Evolutionary conservation across 1,284 basidiomycete genomes (phyloP).

Genomic region (Sphagnurus paluster): DNA sequence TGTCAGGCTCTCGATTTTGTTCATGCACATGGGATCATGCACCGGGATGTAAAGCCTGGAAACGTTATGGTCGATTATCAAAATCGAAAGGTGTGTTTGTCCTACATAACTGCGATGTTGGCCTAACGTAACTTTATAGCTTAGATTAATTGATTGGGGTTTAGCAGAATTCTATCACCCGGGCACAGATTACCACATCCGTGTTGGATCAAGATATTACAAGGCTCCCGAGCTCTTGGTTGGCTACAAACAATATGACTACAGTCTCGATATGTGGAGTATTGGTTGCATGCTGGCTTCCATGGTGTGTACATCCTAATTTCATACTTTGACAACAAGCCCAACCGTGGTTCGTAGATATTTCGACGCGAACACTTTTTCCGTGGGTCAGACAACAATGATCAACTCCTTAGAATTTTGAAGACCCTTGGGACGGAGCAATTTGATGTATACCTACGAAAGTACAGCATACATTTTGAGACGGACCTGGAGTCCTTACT

Average conservation of each 20-base stretch:
- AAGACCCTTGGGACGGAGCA: constrained; percentile 87
- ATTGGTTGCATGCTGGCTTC: constrained; percentile 88
- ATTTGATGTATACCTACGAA: constrained; percentile 71
- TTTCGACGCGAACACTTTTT: constrained; percentile 92
- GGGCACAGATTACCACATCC: constrained; percentile 83
- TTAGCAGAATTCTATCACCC: constrained; percentile 92
- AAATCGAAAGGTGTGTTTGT: constrained; percentile 59
- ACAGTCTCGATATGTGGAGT: constrained; percentile 86
- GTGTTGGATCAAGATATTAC: constrained; percentile 89
- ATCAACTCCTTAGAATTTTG: constrained; percentile 87
- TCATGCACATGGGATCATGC: constrained; percentile 89
- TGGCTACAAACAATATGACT: constrained; percentile 86
- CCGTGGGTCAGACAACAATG: constrained; percentile 87
- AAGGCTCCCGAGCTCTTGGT: constrained; percentile 89
- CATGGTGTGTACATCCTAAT: constrained; percentile 54
- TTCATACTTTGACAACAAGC: not conserved
- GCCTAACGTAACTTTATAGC: constrained; percentile 37
- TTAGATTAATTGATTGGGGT: constrained; percentile 91
- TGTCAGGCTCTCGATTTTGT: constrained; percentile 81
- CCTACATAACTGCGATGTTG: constrained; percentile 2
- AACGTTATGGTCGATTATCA: constrained; percentile 92
- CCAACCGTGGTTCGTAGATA: constrained; percentile 22
- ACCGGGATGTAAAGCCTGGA: constrained; percentile 89
- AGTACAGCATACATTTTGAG: constrained; percentile 78
- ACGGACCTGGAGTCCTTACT: constrained; percentile 68